Evolutionary conservation across 768 basidiomycete species (phyloP), one percentile per base, ranked within the genome.

Genomic region (Mycena kentingensis): DNA sequence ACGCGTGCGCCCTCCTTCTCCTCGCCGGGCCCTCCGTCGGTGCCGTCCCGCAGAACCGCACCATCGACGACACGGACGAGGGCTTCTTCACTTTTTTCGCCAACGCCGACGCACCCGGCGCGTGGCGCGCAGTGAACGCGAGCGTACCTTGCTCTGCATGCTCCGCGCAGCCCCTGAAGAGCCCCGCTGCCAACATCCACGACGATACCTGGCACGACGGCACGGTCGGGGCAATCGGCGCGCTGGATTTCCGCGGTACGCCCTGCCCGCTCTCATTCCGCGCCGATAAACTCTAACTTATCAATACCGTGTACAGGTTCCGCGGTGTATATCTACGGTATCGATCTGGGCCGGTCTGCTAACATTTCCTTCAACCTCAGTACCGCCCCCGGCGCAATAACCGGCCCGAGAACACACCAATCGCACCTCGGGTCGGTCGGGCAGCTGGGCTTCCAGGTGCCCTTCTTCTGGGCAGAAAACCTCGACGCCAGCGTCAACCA

Each of bases 301-400:
- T 11, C 10, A 42, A 5, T 25, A n/a, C n/a, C n/a, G n/a, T n/a
- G n/a, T 27, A 24, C 41, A 25, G 41, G 13, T 24, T 42, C 41
- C 25, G 41, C 41, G 11, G 21, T 42, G 19, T 42, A 42, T n/a
- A 42, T 42, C 41, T 42, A 42, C 25, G 41, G 41, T n/a, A 42
- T 42, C 41, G 41, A 42, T 24, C 22, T 42, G 11, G 41, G 41
- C 41, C 41, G 18, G 12, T 6, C 41, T 24, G 41, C 41, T 5
- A 42, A 42, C 41, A 42, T 42, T 6, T 42, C 41, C 7, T 42
- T 42, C 41, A 5, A 5, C 7, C 21, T 42, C 22, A 24, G 26
- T 24, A n/a, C 12, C 25, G 24, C 5, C 13, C 18, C 36, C 8
- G n/a, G n/a, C n/a, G n/a, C n/a, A n/a, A n/a, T n/a, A n/a, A 13